Evolutionary conservation across 495 filamentous ascomycete genomes (phyloP), one percentile per base, ranked within the genome.

Genomic region (Clavariopsis aquatica): DNA sequence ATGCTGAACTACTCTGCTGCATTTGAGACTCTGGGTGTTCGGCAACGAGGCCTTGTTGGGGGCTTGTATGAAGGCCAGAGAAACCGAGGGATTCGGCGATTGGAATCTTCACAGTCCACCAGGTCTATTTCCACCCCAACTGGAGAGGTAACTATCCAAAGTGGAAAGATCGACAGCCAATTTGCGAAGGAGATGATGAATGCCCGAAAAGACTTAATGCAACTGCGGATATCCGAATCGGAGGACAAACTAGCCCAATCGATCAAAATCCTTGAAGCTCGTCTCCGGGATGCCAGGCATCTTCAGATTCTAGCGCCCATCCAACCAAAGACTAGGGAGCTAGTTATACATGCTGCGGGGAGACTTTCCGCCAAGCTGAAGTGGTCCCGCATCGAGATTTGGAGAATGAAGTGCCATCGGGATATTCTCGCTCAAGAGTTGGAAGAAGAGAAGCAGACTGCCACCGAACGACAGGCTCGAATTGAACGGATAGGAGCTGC

Each of bases 1-100:
- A 96, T 96, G 69, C 82, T 99, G 41, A 99, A 99, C 71, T 97
- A 97, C 75, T 93, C 93, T 29, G 90, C 94, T 9, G 90, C 94
- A 0, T 98, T 97, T 77, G 83, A 90, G 60, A 92, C 91, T 0
- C 90, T 92, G 22, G 91, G 92, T n/a, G 92, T 98, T 13, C 84
- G 92, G 20, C 92, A 94, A 79, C 83, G 92, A 62, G 92, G 91
- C 7, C 87, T 96, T 53, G 85, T 96, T 55, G 91, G 89, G 17
- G 88, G 87, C 1, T 87, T 87, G 61, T 92, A 93, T 71, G 93
- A 98, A 68, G 91, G 89, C 1, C 90, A 94, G 70, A 80, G 86
- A 34, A 83, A 87, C 57, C 86, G 89, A 59, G 91, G 83, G 2
- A 84, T 91, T 60, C 81, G 87, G 58, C 85, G 89, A 64, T 76